Conservation (phyloP, 495 filamentous ascomycete species). For the Paragyromitra xinjiangensis region DNA sequence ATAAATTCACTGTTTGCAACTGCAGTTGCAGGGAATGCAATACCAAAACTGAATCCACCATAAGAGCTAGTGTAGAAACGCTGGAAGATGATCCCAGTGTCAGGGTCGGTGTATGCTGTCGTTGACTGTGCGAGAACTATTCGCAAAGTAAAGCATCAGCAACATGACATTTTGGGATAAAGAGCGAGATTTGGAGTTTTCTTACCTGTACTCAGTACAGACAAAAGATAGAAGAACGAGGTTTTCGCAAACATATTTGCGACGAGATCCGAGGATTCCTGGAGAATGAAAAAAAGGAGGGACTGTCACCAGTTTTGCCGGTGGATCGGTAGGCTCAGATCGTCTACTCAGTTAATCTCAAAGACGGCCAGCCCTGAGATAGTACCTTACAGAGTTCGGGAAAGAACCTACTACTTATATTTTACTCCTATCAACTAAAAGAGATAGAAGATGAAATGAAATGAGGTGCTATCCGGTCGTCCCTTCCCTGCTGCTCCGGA, state of each 20-base stretch:
- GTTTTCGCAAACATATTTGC: constrained; percentile 42
- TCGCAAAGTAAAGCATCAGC: constrained; percentile 14
- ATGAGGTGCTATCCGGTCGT: constrained; percentile 20
- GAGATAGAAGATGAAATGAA: neutral
- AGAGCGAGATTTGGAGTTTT: neutral
- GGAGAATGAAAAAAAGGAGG: constrained; percentile 30
- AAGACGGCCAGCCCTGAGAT: constrained; percentile 46
- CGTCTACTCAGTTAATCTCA: constrained; percentile 32
- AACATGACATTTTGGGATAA: constrained; percentile 6
- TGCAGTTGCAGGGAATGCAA: constrained; percentile 58
- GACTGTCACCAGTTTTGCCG: constrained; percentile 40
- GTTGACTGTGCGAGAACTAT: constrained; percentile 46
- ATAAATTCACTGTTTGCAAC: constrained; percentile 59
- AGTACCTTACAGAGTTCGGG: constrained; percentile 5
- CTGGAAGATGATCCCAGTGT: constrained; percentile 60
- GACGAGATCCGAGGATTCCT: constrained; percentile 27
- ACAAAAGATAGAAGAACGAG: constrained; percentile 37
- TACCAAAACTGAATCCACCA: constrained; percentile 59
- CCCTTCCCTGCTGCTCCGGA: constrained; percentile 14
- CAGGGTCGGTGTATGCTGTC: constrained; percentile 58
- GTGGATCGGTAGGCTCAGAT: constrained; percentile 17
- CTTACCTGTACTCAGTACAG: constrained; percentile 32
- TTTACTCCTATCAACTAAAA: neutral
- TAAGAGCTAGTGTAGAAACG: constrained; percentile 52
- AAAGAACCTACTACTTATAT: constrained; percentile 43